Percentiles rank a stretch among this genome's conserved stretches.
phyloP scores from a whole-genome alignment of 257 asterid species.

The Ehretia macrophylla region DNA sequence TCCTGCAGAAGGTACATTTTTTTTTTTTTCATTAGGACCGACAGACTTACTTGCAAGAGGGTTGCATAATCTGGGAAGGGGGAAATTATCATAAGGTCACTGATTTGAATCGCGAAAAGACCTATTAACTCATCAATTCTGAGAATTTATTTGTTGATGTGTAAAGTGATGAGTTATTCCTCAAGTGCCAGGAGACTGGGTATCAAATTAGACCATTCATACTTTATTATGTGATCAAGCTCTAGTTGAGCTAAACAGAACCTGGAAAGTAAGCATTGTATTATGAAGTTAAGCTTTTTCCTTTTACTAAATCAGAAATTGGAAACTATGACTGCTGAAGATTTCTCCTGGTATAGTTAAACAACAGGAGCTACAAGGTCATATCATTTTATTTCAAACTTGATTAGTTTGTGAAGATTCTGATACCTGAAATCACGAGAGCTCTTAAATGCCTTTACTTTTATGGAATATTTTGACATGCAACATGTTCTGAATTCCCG shows the following conservation, averaged over 20 bases:
- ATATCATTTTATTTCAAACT: not conserved
- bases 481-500: too few species aligned
- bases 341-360: not conserved
- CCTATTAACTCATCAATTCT: not conserved
- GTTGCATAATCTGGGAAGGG: not conserved
- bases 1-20: slow-evolving; percentile 55
- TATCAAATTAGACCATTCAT: not conserved
- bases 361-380: not conserved
- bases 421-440: not conserved
- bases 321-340: not conserved
- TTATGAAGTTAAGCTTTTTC: too few species aligned
- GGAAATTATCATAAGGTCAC: not conserved
- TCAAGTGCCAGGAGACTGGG: too few species aligned
- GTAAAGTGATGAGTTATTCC: not conserved
- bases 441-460: too few species aligned
- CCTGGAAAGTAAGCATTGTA: too few species aligned
- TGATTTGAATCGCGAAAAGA: not conserved
- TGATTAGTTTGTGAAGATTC: too few species aligned
- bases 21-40: not conserved
- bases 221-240: too few species aligned
- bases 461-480: too few species aligned
- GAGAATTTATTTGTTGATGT: slow-evolving; percentile 1
- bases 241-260: too few species aligned
- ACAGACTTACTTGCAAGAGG: not conserved
- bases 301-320: not conserved